Base-by-base conservation (phyloP, 163 green algal genomes). In the Coccomyxa subellipsoidea region DNA sequence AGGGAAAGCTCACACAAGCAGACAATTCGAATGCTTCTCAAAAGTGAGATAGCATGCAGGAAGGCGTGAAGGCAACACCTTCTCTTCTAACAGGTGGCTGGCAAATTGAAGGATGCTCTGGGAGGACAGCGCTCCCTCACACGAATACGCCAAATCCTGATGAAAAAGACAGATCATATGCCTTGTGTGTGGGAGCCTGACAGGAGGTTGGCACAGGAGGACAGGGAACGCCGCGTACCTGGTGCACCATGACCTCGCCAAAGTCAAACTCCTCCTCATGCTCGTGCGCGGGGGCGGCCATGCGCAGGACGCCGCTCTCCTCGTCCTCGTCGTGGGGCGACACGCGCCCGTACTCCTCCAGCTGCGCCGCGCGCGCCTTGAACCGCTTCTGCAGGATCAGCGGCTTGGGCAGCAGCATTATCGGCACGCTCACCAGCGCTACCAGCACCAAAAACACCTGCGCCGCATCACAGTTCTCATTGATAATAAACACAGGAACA, bases 401-500 rank as follows among this genome's bases (percentile, higher is more conserved):
- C 0, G 97, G 97, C 90, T 99, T 99, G 66, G 97, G 96, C 10
- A 99, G 54, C 34, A 99, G 92, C 97, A 99, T 99, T 87, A 92
- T 96, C 1, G 97, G 97, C 80, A 99, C 94, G 18, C 94, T 88
- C 18, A 95, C 88, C 47, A 99, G 88, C 27, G 92, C 87, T 0
- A 92, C 37, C 32, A 99, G 80, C 79, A 99, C 83, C 77, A 99
- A 89, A 21, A 98, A 72, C 59, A 96, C 87, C 91, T 97, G 92
- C 59, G 93, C 12, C 15, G 76, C 79, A 10, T 38, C 27, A 40
- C 2, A 23, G 34, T 25, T n/a, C 0, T 34, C 25, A n/a, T n/a
- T n/a, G n/a, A n/a, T n/a, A n/a, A n/a, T n/a, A n/a, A n/a, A n/a
- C n/a, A n/a, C n/a, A n/a, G n/a, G n/a, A n/a, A n/a, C n/a, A n/a